phyloP scores from a whole-genome alignment of 2,329 filamentous ascomycete species.

The Trichothecium sympodiale region DNA sequence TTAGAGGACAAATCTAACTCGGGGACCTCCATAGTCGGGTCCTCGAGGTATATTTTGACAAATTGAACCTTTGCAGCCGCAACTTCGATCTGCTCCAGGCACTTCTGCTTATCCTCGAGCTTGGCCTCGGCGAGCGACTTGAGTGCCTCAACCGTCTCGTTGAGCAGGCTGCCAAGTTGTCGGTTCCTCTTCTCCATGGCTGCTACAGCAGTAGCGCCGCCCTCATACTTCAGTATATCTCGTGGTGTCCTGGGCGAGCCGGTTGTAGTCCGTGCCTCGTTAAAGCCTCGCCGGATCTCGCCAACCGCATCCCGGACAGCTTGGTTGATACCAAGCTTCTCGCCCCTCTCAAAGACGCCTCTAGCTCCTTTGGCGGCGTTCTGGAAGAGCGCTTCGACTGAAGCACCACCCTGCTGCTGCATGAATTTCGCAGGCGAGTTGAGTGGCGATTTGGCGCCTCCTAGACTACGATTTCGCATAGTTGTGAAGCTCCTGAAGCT shows the following conservation, averaged over 20 bases:
- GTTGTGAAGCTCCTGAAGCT: slow-evolving; percentile 19
- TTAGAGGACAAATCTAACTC: not conserved
- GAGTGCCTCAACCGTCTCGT: slow-evolving; percentile 52
- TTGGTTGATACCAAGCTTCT: slow-evolving; percentile 70
- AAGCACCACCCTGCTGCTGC: slow-evolving; percentile 40
- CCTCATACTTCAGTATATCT: slow-evolving; percentile 23
- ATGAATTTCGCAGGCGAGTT: slow-evolving; percentile 36
- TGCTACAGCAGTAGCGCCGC: slow-evolving; percentile 24
- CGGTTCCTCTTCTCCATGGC: slow-evolving; percentile 55
- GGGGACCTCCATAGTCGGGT: slow-evolving; percentile 41
- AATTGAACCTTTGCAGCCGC: slow-evolving; percentile 54
- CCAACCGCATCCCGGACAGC: slow-evolving; percentile 71
- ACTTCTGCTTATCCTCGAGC: slow-evolving; percentile 36
- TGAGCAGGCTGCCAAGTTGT: slow-evolving; percentile 56
- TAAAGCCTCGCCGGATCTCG: slow-evolving; percentile 61
- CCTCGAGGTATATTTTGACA: slow-evolving; percentile 50
- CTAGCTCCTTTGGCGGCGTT: slow-evolving; percentile 68
- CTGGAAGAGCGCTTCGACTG: slow-evolving; percentile 60
- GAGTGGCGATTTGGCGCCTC: slow-evolving; percentile 30
- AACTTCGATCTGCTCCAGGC: slow-evolving; percentile 43
- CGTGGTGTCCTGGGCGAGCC: slow-evolving; percentile 26
- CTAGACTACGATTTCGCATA: slow-evolving; percentile 29
- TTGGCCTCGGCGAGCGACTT: slow-evolving; percentile 44
- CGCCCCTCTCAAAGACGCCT: slow-evolving; percentile 59
- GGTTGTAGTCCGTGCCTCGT: slow-evolving; percentile 32